Evolutionary conservation across 768 basidiomycete genomes (phyloP).

Genomic region (Xanthoconium purpureum): DNA sequence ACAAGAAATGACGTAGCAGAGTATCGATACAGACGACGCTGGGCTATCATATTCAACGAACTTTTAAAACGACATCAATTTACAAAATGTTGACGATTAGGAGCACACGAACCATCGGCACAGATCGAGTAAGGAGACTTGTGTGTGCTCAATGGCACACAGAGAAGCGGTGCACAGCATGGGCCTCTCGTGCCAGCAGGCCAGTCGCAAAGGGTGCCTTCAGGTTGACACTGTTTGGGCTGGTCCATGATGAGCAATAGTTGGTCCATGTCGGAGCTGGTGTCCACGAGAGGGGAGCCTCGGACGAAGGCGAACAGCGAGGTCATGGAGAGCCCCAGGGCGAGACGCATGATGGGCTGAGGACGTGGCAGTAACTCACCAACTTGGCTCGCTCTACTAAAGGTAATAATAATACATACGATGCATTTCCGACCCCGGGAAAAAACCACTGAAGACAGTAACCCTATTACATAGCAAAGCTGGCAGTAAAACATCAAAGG

Average conservation of each 20-base stretch:
- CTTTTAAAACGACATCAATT: neutral
- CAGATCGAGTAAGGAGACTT: conserved; percentile 12
- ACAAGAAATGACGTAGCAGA: neutral
- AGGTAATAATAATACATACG: neutral
- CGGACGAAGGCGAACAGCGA: conserved; percentile 1
- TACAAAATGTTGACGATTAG: neutral
- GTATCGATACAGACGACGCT: neutral
- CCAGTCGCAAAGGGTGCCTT: conserved; percentile 10
- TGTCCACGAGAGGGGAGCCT: neutral
- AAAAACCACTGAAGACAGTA: neutral
- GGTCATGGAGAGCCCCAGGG: neutral
- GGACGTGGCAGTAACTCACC: no score
- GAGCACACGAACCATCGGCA: conserved; percentile 1
- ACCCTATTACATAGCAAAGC: neutral
- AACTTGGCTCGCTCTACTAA: no score
- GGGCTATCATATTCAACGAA: neutral
- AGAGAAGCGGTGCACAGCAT: conserved; percentile 10
- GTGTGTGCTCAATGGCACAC: conserved; percentile 4
- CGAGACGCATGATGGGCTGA: conserved; percentile 6
- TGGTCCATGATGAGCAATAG: neutral
- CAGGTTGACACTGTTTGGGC: neutral
- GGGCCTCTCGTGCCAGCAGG: conserved; percentile 12
- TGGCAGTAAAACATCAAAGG: neutral
- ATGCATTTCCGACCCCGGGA: conserved; percentile 5
- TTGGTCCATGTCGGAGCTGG: conserved; percentile 2